These are phyloP conservation scores for Geotrichum cucujoidarum DNA, from an alignment of 1,139 yeast genomes.

Conservation along the genomic window DNA sequence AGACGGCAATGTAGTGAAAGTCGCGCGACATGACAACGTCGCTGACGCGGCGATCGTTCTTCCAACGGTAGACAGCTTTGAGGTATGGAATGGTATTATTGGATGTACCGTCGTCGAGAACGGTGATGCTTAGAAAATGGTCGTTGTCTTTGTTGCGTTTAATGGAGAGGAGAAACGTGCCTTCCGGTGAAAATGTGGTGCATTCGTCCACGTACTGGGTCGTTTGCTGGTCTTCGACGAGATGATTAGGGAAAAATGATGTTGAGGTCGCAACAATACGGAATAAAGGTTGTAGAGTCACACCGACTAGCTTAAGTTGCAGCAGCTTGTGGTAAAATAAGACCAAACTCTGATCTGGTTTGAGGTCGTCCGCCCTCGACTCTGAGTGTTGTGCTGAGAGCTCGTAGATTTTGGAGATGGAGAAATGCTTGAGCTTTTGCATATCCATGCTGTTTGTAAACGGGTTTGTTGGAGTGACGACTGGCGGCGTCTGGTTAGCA, in stretches of 20 bases:
- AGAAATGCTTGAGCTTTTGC: background rate
- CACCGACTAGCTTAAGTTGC: constrained; percentile 13
- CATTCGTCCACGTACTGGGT: constrained; percentile 12
- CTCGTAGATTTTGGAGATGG: constrained; percentile 3
- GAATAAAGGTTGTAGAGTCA: constrained; percentile 14
- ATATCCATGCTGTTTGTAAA: background rate
- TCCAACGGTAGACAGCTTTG: constrained; percentile 15
- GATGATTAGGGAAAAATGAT: constrained; percentile 6
- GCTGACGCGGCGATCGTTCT: constrained; percentile 13
- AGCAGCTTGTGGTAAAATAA: constrained; percentile 16
- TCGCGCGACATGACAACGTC: constrained; percentile 18
- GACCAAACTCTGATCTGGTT: constrained; percentile 8
- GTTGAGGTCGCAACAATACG: constrained; percentile 9
- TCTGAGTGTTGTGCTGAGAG: background rate
- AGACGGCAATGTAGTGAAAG: constrained; percentile 13
- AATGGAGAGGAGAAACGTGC: constrained; percentile 13
- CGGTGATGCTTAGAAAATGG: constrained; percentile 15
- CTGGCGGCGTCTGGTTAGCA: background rate
- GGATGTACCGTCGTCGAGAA: constrained; percentile 3
- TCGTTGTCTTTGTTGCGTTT: constrained; percentile 11
- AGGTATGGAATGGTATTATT: constrained; percentile 9
- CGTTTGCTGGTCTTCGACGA: background rate
- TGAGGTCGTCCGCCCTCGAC: background rate
- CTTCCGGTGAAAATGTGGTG: constrained; percentile 17
- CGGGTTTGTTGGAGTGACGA: background rate